phyloP scores from a whole-genome alignment of 129 eudicot genomes.

The Dittrichia graveolens region DNA sequence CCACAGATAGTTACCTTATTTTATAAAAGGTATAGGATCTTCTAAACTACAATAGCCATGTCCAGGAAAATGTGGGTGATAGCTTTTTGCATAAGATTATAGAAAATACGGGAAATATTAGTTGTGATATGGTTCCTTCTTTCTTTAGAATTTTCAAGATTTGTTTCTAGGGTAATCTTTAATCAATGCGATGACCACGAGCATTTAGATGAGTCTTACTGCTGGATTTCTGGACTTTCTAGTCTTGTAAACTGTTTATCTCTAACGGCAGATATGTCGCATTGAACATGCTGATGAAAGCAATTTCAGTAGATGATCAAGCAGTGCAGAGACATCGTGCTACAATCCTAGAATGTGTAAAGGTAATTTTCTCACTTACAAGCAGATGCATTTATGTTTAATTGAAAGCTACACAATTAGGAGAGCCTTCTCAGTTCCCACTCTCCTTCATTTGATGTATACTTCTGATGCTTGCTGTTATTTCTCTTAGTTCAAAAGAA shows the following conservation, averaged over 20 bases:
- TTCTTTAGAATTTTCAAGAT: not conserved
- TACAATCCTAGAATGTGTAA: conserved; percentile 96
- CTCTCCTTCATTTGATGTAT: conserved; percentile 14
- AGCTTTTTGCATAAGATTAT: not conserved
- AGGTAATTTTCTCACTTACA: conserved; percentile 52
- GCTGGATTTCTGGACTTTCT: conserved; percentile 5
- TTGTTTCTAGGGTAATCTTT: conserved; percentile 7
- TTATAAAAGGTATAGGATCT: too few species aligned
- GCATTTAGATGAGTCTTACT: conserved; percentile 3
- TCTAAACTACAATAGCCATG: too few species aligned
- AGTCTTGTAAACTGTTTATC: conserved; percentile 6
- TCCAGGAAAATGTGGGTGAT: too few species aligned
- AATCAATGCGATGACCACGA: not conserved
- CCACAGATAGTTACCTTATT: not conserved
- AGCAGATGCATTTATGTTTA: not conserved
- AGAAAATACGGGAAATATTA: not conserved
- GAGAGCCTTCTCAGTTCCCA: not conserved
- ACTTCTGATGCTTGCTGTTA: not conserved
- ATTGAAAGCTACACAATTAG: conserved; percentile 11
- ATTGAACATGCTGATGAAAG: conserved; percentile 91
- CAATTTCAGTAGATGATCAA: conserved; percentile 83
- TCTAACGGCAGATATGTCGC: conserved; percentile 84
- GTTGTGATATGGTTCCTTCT: not conserved
- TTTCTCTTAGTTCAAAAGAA: too few species aligned
- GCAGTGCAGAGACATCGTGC: conserved; percentile 98